These are phyloP conservation scores for Tuber umbilicatum DNA, from an alignment of 495 filamentous ascomycete species.

Conservation along the genomic window DNA sequence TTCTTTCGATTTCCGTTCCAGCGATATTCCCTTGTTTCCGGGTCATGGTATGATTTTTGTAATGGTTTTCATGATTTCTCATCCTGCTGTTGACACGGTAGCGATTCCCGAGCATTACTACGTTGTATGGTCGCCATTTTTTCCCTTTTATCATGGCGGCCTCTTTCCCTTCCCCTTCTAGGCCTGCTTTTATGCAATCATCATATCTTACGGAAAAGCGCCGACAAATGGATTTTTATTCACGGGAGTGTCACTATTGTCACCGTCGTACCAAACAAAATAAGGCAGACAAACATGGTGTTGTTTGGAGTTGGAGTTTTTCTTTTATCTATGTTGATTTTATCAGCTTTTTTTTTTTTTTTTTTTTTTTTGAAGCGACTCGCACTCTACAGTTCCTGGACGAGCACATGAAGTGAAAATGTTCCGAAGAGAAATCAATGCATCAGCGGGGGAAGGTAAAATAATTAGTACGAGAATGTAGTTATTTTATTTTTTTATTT, in stretches of 20 bases:
- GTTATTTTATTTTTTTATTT: background rate
- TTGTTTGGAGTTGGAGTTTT: background rate
- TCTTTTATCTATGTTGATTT: background rate
- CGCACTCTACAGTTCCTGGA: background rate
- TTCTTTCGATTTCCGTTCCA: background rate
- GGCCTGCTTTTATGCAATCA: background rate
- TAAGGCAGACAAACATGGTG: background rate
- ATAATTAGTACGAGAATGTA: background rate
- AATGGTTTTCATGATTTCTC: background rate
- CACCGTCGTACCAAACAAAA: background rate
- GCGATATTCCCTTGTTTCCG: background rate
- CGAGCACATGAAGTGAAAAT: background rate
- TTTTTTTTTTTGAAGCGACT: background rate
- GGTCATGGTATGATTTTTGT: background rate
- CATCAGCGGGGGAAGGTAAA: background rate
- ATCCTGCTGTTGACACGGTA: background rate
- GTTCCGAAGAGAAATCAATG: background rate
- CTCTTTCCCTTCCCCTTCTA: background rate
- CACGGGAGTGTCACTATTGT: background rate
- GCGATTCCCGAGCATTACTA: background rate
- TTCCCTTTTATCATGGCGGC: background rate
- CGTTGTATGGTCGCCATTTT: background rate
- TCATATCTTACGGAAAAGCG: background rate
- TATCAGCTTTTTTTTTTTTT: background rate
- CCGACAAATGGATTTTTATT: conserved; percentile 1